Evolutionary conservation across 129 eudicot species (phyloP).

Genomic region (Solidago caesia): DNA sequence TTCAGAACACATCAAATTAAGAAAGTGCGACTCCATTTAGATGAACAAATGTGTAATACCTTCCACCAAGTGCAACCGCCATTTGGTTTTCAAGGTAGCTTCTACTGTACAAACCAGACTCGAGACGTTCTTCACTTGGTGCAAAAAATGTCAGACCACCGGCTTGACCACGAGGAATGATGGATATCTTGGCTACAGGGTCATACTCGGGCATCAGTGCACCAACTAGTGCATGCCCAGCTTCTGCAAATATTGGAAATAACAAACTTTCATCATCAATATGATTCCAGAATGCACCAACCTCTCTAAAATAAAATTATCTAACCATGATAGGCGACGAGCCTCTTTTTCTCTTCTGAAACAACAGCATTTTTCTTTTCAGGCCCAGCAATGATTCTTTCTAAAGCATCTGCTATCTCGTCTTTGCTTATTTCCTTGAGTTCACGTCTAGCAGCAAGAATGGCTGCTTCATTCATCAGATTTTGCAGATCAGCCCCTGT

Average conservation of each 20-base stretch:
- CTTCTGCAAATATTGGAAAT: constrained; percentile 49
- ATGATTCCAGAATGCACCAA: not conserved
- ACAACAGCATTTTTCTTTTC: constrained; percentile 96
- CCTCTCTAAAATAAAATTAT: too few relatives aligned
- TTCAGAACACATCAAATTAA: not conserved
- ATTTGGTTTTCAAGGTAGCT: constrained; percentile 95
- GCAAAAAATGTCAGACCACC: constrained; percentile 97
- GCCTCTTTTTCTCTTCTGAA: constrained; percentile 87
- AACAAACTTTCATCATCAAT: not conserved
- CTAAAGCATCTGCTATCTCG: constrained; percentile 90
- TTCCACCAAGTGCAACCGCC: constrained; percentile 98
- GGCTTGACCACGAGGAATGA: constrained; percentile 98
- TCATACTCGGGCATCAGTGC: constrained; percentile 98
- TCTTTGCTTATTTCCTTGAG: constrained; percentile 97
- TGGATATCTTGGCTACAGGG: constrained; percentile 91
- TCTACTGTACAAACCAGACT: constrained; percentile 90
- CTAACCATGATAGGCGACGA: constrained; percentile 89
- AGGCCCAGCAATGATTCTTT: constrained; percentile 94
- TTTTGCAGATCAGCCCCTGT: constrained; percentile 91
- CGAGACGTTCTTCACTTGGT: constrained; percentile 94
- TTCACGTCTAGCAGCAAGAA: constrained; percentile 92
- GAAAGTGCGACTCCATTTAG: not conserved
- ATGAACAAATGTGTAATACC: constrained; percentile 32
- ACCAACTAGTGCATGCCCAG: constrained; percentile 96
- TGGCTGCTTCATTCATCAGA: constrained; percentile 95